Base-by-base conservation (phyloP, 1,139 yeast genomes). In the Pneumocystis sp. region DNA sequence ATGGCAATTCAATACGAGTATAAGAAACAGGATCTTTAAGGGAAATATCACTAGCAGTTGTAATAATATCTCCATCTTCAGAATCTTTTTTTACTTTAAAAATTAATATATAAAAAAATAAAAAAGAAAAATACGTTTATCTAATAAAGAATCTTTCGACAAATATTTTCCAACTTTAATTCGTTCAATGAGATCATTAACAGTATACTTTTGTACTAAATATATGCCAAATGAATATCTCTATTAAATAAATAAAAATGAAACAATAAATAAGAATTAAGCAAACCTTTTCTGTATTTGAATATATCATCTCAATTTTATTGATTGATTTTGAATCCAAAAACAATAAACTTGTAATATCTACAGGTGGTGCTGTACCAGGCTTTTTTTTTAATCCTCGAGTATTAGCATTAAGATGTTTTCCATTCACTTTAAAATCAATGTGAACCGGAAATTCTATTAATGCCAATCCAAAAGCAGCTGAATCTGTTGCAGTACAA, bases 281-380 rank as follows among this genome's bases (percentile, higher is more conserved):
- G 1, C 12, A 21, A 42, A 59, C 61, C 31, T 65, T 65, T 65
- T 62, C 65, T 59, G 67, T 68, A 68, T 67, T 59, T 64, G 70
- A 39, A 67, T 70, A 65, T 25, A 63, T 59, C 17, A 74, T 62
- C 15, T 72, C 74, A 21, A 75, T 65, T 8, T 67, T 57, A 60
- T 74, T 73, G 19, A 66, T 63, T 3, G 61, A 45, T 15, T 59
- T 62, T n/a, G 39, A 59, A 19, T 61, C 60, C 25, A 40, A n/a
- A 7, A 69, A 39, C 25, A 59, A 64, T 29, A 68, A 67, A 0
- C n/a, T 39, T 21, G 78, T 76, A 42, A 77, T 61, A 65, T 78
- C 78, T 0, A 75, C 77, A 0, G 81, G 80, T 61, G 71, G 69
- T 2, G 78, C 73, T 0, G 79, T 74, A 1, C 80, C 80, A 0